Conservation (phyloP, 306 rosid species). For the Citrullus mucosospermus region DNA sequence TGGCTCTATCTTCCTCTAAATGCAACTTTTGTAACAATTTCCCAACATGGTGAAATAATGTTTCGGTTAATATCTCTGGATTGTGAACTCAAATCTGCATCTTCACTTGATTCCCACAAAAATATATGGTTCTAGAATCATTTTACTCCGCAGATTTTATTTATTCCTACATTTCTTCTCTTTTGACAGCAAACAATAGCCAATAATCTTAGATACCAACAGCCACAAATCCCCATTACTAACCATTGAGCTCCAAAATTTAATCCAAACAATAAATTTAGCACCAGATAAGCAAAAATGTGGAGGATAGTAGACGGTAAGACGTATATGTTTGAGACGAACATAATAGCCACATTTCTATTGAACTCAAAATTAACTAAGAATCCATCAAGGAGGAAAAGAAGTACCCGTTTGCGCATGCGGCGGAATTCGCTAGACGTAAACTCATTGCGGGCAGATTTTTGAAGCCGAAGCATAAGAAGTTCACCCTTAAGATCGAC, state of each 20-base stretch:
- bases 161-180: not conserved
- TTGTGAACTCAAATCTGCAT: not conserved
- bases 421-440: slow-evolving; percentile 70
- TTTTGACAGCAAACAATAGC: not conserved
- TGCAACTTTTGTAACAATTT: not conserved
- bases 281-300: not conserved
- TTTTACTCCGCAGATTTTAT: not conserved
- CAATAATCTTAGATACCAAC: not conserved
- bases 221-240: not conserved
- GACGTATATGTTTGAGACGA: not conserved
- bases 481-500: slow-evolving; percentile 88
- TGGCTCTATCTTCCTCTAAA: not conserved
- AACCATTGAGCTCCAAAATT: not conserved
- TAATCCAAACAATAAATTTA: not conserved
- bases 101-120: not conserved
- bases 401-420: slow-evolving; percentile 77
- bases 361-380: not conserved
- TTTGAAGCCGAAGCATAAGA: slow-evolving; percentile 73
- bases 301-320: not conserved
- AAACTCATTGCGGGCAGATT: slow-evolving; percentile 71
- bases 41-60: not conserved
- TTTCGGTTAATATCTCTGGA: not conserved
- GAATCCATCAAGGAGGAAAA: not conserved
- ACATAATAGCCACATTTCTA: not conserved
- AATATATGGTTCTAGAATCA: not conserved